These are phyloP conservation scores for Ceratocystis harringtonii DNA, from an alignment of 2,329 filamentous ascomycete species.

Conservation along the genomic window DNA sequence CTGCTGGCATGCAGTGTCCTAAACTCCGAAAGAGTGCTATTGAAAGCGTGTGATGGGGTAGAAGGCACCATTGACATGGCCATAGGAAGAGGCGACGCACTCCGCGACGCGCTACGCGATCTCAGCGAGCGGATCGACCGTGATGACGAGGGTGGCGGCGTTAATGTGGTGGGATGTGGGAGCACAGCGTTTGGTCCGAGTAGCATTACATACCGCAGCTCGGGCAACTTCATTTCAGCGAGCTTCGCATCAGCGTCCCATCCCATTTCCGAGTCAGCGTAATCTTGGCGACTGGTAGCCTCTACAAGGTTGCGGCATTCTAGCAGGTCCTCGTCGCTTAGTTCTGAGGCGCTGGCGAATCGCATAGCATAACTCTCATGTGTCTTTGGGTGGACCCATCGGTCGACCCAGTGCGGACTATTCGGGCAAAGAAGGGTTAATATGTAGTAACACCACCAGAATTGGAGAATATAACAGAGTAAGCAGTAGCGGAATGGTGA, in stretches of 20 bases:
- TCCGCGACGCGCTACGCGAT: constrained; percentile 6
- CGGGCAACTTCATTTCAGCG: constrained; percentile 51
- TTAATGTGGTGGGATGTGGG: constrained; percentile 9
- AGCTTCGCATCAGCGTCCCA: constrained; percentile 50
- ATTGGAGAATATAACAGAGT: neutral
- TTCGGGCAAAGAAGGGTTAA: neutral
- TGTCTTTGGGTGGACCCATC: constrained; percentile 39
- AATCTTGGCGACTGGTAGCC: constrained; percentile 48
- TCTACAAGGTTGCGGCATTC: constrained; percentile 44
- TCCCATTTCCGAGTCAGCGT: constrained; percentile 43
- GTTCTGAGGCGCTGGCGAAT: constrained; percentile 28
- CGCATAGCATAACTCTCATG: constrained; percentile 29
- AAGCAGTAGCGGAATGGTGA: neutral
- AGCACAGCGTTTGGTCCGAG: constrained; percentile 22
- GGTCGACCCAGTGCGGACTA: constrained; percentile 22
- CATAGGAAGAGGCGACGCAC: neutral
- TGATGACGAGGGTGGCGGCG: constrained; percentile 15
- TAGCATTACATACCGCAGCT: constrained; percentile 55
- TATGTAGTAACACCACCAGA: neutral
- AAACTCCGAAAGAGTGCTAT: constrained; percentile 9
- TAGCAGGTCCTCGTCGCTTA: constrained; percentile 32
- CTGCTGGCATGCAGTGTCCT: constrained; percentile 4
- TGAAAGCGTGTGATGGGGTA: neutral
- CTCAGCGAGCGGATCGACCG: constrained; percentile 13
- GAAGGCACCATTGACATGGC: neutral